phyloP scores from a whole-genome alignment of 2,329 filamentous ascomycete species.

The Didymellaceae sp. region DNA sequence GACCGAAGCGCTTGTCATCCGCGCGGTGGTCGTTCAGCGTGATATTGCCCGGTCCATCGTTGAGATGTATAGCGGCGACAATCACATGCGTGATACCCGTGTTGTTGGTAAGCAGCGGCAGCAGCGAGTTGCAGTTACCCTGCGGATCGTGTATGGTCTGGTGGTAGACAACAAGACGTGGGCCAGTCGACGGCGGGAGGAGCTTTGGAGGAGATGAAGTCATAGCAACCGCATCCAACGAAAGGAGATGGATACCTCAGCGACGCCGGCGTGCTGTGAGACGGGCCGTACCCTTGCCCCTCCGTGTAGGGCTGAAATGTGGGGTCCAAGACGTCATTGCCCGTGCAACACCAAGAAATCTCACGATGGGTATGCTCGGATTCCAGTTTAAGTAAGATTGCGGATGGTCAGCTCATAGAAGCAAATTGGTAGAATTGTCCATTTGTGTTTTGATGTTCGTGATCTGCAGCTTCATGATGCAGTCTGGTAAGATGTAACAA shows the following conservation, averaged over 20 bases:
- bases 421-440: not conserved
- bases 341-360: slow-evolving; percentile 20
- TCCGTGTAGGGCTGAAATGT: slow-evolving; percentile 38
- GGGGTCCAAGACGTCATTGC: slow-evolving; percentile 36
- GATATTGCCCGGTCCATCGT: slow-evolving; percentile 68
- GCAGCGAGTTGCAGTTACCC: slow-evolving; percentile 64
- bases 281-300: slow-evolving; percentile 16
- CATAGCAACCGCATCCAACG: slow-evolving; percentile 29
- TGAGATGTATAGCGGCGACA: slow-evolving; percentile 84
- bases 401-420: not conserved
- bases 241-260: slow-evolving; percentile 12
- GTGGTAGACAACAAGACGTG: slow-evolving; percentile 64
- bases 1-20: slow-evolving; percentile 68
- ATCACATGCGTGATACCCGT: slow-evolving; percentile 81
- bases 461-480: slow-evolving; percentile 8
- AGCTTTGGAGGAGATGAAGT: slow-evolving; percentile 38
- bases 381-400: too few species aligned
- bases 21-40: slow-evolving; percentile 83
- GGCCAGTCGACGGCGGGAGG: slow-evolving; percentile 46
- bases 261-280: slow-evolving; percentile 5
- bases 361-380: not conserved
- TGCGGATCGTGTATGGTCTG: slow-evolving; percentile 67
- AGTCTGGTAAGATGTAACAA: slow-evolving; percentile 19
- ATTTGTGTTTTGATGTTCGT: not conserved
- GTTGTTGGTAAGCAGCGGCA: slow-evolving; percentile 65